These are phyloP conservation scores for Helotiales sp. DNA, from an alignment of 2,329 filamentous ascomycete genomes.

Conservation along the genomic window DNA sequence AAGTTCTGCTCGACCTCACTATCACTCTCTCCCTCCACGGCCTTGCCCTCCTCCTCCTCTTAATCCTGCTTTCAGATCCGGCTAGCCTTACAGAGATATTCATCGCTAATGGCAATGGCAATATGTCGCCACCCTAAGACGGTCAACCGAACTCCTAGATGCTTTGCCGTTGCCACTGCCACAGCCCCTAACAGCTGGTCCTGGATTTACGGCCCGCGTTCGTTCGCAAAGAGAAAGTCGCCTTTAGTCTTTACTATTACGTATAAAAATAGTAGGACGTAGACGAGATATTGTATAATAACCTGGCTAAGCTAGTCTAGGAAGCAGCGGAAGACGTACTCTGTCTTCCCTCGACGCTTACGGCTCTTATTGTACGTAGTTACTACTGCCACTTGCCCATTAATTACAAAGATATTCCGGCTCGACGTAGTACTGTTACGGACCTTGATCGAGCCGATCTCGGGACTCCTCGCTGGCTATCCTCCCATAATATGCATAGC, in stretches of 20 bases:
- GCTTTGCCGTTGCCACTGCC: not conserved
- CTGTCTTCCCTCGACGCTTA: conserved; percentile 8
- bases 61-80: conserved; percentile 8
- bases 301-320: conserved; percentile 3
- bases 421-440: conserved; percentile 10
- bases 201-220: not conserved
- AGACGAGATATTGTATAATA: conserved; percentile 3
- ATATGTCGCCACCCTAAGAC: conserved; percentile 2
- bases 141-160: conserved; percentile 5
- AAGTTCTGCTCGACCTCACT: not conserved
- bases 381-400: conserved; percentile 8
- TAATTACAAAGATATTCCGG: conserved; percentile 14
- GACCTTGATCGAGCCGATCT: conserved; percentile 14
- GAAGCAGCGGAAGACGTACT: conserved; percentile 11
- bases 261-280: conserved; percentile 3
- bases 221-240: not conserved
- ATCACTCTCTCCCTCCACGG: too few species aligned
- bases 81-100: not conserved
- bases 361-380: conserved; percentile 12
- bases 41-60: too few species aligned
- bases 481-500: conserved; percentile 2
- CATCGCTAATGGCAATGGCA: conserved; percentile 1
- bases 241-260: not conserved
- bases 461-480: conserved; percentile 3
- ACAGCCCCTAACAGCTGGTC: not conserved